Conservation (phyloP, 306 rosid genomes). For the Fagus crenata region DNA sequence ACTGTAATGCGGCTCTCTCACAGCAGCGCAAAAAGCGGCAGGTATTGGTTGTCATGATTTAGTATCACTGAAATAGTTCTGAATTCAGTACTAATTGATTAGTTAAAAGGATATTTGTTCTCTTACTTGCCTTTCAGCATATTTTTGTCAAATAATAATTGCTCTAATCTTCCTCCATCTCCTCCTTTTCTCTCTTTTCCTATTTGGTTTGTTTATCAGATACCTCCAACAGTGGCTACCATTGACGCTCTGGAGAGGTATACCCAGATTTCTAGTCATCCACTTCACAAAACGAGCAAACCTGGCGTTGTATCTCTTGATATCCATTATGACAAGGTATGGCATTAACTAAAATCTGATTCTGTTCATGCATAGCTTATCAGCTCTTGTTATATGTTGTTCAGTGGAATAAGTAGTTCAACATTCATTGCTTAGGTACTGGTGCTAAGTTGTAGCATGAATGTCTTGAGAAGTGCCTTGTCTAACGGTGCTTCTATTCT, state of each 20-base stretch:
- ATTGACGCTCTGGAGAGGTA: constrained; percentile 76
- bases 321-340: constrained; percentile 71
- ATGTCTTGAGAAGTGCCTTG: neutral
- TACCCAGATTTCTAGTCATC: constrained; percentile 97
- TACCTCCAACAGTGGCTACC: constrained; percentile 81
- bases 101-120: neutral
- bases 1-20: constrained; percentile 86
- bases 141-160: neutral
- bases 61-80: constrained; percentile 2
- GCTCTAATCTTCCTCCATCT: neutral
- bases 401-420: neutral
- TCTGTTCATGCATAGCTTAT: neutral
- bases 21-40: constrained; percentile 86
- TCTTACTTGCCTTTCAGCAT: neutral
- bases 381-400: neutral
- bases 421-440: neutral
- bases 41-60: constrained; percentile 44
- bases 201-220: constrained; percentile 44
- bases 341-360: neutral
- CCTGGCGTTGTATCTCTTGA: constrained; percentile 87
- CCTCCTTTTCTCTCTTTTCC: neutral
- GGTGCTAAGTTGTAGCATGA: neutral
- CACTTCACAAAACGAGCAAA: constrained; percentile 92
- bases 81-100: constrained; percentile 7
- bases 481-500: neutral